Base-by-base conservation (phyloP, 345 rosid species). In the Nephelium lappaceum region DNA sequence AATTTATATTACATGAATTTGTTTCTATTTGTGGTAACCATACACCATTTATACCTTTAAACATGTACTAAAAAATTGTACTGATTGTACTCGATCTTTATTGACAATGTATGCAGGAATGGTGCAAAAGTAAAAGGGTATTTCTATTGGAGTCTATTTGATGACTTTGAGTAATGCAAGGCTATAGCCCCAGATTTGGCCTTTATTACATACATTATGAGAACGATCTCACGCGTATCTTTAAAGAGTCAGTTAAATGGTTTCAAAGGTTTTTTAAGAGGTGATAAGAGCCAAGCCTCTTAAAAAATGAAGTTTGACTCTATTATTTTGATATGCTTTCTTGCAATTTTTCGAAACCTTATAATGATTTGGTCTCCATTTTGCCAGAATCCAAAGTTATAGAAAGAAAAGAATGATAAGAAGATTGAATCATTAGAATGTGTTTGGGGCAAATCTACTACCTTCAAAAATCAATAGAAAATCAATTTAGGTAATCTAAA, bases 51-150 rank as follows among this genome's bases (percentile, higher is more conserved):
- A 27, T 27, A 27, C 31, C 31, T 27, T 2, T 27, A 2, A 27
- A 27, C 31, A 27, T 27, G 31, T 27, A 27, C 31, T 27, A 1
- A 27, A 27, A 27, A 27, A 27, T 27, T 27, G 8, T 25, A 64
- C 31, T 12, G 19, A 2, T 27, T 31, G 16, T 45, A 69, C 12
- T 24, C n/a, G 2, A 69, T 43, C 8, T 5, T 14, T 47, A 45
- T 6, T 0, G 57, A 6, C 16, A 15, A 69, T 45, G 2, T 12
- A 38, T n/a, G 49, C 82, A 85, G 87, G 67, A 43, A 80, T 67
- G 90, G 91, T 1, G 89, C 81, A 73, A 83, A 88, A 10, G 89
- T 90, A 21, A 84, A 87, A 82, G 97, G 94, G 31, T 92, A 90
- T 71, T 82, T 90, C 15, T 87, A 88, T 63, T 92, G 91, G 91